Evolutionary conservation across 1,139 yeast genomes (phyloP).

Genomic region (Scheffersomyces titani): DNA sequence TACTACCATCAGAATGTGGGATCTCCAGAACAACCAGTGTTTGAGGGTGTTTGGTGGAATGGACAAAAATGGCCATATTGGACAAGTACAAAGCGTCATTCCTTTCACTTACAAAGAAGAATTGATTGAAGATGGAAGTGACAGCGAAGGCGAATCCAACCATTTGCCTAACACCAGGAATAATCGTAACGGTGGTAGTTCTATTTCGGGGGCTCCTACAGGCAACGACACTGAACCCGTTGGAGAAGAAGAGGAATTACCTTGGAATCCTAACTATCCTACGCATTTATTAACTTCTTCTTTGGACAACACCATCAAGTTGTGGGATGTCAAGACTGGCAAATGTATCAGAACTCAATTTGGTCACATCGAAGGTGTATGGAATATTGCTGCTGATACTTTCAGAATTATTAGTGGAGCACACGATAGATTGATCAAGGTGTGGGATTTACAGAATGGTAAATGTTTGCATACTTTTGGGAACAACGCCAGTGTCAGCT

Average conservation of each 20-base stretch:
- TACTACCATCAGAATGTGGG: conserved; percentile 94
- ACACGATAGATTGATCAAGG: conserved; percentile 85
- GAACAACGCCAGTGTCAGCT: conserved; percentile 72
- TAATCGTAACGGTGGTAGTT: background rate
- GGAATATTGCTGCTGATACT: conserved; percentile 95
- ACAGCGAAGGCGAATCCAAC: conserved; percentile 25
- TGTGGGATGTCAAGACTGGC: conserved; percentile 90
- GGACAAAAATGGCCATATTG: conserved; percentile 70
- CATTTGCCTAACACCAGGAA: conserved; percentile 3
- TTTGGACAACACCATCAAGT: conserved; percentile 86
- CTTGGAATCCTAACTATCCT: conserved; percentile 50
- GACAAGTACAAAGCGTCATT: conserved; percentile 88
- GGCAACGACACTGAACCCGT: conserved; percentile 28
- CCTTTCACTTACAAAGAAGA: conserved; percentile 70
- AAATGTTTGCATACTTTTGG: conserved; percentile 91
- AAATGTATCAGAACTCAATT: conserved; percentile 89
- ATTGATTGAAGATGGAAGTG: conserved; percentile 41
- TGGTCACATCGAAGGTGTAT: conserved; percentile 97
- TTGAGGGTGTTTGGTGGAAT: conserved; percentile 75
- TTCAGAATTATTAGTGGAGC: conserved; percentile 93
- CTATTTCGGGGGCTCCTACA: conserved; percentile 21
- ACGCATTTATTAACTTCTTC: conserved; percentile 87
- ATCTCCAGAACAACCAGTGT: conserved; percentile 76
- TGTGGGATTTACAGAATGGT: conserved; percentile 95
- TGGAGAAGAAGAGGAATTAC: conserved; percentile 29